Evolutionary conservation across 2,329 filamentous ascomycete species (phyloP), one percentile per base, ranked within the genome.

Genomic region (Trichoderma citrinoviride): DNA sequence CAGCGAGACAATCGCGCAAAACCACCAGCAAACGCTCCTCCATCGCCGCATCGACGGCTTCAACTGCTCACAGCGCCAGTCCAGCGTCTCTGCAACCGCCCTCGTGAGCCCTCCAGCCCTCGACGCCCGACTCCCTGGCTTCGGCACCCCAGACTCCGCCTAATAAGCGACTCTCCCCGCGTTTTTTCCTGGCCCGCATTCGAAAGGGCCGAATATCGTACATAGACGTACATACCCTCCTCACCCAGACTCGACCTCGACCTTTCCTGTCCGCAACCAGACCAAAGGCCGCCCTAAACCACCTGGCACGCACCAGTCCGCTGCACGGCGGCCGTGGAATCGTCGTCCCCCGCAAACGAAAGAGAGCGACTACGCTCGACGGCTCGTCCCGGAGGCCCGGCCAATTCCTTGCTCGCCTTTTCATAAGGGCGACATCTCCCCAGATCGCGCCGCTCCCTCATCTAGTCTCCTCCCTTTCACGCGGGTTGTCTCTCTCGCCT

Each of bases 161-260:
- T 65, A 54, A 65, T 62, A 63, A 66, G 64, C 64, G 64, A 66
- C 61, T 54, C 61, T 66, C 65, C 54, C 61, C 65, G 55, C 61
- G 61, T 65, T 60, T 65, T 61, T 50, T 49, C 14, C 37, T 65
- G 61, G 65, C 65, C 61, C 61, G 65, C 61, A 65, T 64, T 66
- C 47, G 61, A 66, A 66, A 66, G 65, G 65, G 61, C 65, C 65
- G 65, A 66, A 65, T 66, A 65, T 65, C 61, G 46, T 64, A 57
- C 61, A 64, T 64, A 57, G 23, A 57, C 60, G 37, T 56, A 55
- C 37, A 53, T 55, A 23, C 17, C 41, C 61, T n/a, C 43, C 40
- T 53, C 56, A 23, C 19, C 19, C 25, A 27, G 25, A n/a, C 25
- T n/a, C 19, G 49, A 25, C 27, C 27, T 33, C 29, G 27, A 25